These are phyloP conservation scores for Waitea zeae DNA, from an alignment of 1,284 basidiomycete genomes.

Conservation along the genomic window DNA sequence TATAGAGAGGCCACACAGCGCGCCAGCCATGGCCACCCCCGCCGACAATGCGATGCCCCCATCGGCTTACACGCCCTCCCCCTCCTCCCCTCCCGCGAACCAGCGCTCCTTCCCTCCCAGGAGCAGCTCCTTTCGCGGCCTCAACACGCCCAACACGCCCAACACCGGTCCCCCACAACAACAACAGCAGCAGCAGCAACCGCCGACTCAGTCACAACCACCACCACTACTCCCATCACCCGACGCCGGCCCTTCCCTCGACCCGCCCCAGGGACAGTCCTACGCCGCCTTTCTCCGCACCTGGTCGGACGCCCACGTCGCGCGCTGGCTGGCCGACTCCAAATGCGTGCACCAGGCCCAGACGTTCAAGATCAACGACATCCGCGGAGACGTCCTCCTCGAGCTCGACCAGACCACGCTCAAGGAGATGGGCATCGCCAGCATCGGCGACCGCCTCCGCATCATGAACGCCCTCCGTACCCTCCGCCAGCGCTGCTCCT, in stretches of 20 bases:
- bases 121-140: constrained; percentile 16
- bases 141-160: no score
- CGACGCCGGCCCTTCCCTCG: constrained; percentile 24
- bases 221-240: no score
- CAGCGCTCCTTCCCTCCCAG: constrained; percentile 16
- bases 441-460: constrained; percentile 80
- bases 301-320: constrained; percentile 56
- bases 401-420: constrained; percentile 77
- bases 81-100: constrained; percentile 29
- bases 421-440: constrained; percentile 77
- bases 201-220: constrained; percentile 14
- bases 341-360: constrained; percentile 55
- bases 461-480: constrained; percentile 72
- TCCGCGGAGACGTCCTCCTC: constrained; percentile 74
- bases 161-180: constrained; percentile 1
- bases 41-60: constrained; percentile 9
- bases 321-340: constrained; percentile 53
- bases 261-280: constrained; percentile 36
- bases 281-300: constrained; percentile 46
- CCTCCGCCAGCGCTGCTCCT: constrained; percentile 41
- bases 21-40: not conserved
- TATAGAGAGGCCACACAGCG: not conserved
- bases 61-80: constrained; percentile 30
- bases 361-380: constrained; percentile 71
- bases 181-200: constrained; percentile 8